Conservation (phyloP, 495 filamentous ascomycete species). For the Xanthoparmelia taractica region DNA sequence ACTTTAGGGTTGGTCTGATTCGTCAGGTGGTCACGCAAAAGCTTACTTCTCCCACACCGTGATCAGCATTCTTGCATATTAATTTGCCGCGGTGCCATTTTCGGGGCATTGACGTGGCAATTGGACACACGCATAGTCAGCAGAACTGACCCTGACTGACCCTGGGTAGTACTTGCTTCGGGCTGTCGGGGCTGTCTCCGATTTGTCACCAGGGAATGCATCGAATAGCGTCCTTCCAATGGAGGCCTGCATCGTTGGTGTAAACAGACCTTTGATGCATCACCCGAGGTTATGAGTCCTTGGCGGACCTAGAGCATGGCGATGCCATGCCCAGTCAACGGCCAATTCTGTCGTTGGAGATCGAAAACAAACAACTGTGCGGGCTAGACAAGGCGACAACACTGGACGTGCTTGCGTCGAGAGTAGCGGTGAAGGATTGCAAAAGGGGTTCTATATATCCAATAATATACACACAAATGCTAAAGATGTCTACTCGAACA, state of each 20-base stretch:
- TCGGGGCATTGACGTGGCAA: neutral
- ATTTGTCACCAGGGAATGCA: neutral
- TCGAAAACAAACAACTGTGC: neutral
- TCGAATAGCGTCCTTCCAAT: neutral
- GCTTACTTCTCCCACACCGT: neutral
- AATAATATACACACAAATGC: constrained; percentile 21
- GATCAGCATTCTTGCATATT: neutral
- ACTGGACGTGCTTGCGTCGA: constrained; percentile 1
- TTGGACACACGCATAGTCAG: neutral
- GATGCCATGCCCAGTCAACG: neutral
- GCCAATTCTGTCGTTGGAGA: neutral
- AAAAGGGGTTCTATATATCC: constrained; percentile 14
- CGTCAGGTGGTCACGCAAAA: neutral
- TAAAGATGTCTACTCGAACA: constrained; percentile 21
- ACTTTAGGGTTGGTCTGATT: constrained; percentile 2
- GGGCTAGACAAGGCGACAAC: neutral
- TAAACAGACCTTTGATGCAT: neutral
- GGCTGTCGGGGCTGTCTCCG: neutral
- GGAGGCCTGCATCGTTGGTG: neutral
- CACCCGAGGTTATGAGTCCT: neutral
- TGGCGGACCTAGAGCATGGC: neutral
- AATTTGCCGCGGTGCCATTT: neutral
- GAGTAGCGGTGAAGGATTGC: constrained; percentile 1
- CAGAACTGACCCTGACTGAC: neutral
- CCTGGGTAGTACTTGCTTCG: neutral